Evolutionary conservation across 768 basidiomycete species (phyloP), one percentile per base, ranked within the genome.

Genomic region (Suillus hirtellus): DNA sequence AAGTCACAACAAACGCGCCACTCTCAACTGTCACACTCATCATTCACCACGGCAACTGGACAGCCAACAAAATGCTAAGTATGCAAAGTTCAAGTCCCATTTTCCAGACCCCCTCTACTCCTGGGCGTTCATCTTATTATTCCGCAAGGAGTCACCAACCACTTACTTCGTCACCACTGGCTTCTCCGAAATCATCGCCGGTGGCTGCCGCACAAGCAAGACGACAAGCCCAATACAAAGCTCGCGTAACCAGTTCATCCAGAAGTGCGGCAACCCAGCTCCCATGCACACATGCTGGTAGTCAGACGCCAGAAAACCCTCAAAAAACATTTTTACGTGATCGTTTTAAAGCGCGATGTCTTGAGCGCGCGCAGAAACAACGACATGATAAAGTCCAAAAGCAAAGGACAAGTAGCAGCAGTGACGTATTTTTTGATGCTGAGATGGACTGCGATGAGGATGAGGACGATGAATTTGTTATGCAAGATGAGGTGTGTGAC

Each of bases 401-500:
- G 82, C 82, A 12, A 72, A 88, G 15, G 65, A 65, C 44, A 24
- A 75, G 75, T 17, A 74, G 79, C 59, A 70, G 70, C 24, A 85
- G 87, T 66, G 86, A 88, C 69, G 79, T 71, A 0, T 77, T 75
- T 63, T 84, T 81, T 38, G 82, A 82, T 31, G 69, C 73, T 24
- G 73, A 71, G 19, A 81, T 83, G 78, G 84, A 83, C 9, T 80
- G 81, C 54, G 86, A 77, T 15, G 77, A 84, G 8, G 84, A 85
- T 11, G 86, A 87, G 65, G 84, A 84, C 40, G 87, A 88, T 21
- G 86, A 86, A 15, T 75, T 67, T 44, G 71, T 87, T 34, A 81
- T 90, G 80, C 80, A 86, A 63, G 87, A 89, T 63, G 88, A 89
- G 79, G 89, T 84, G 37, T 61, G 78, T 61, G 24, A 56, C 60